phyloP scores from a whole-genome alignment of 2,329 filamentous ascomycete species.

The Beauveria pseudobassiana region DNA sequence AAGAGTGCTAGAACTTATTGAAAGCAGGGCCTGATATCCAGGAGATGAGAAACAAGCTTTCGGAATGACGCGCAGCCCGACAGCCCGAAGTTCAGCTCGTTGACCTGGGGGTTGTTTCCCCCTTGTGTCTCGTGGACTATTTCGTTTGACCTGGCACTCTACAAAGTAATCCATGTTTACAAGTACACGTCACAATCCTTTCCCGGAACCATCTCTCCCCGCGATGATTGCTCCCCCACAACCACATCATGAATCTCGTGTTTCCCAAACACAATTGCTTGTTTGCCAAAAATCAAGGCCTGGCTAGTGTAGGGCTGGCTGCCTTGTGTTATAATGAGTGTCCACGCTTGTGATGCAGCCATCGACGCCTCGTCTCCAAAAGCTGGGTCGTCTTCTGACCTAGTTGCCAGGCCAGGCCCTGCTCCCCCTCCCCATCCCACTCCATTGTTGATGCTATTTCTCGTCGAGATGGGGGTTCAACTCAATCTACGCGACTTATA shows the following conservation, averaged over 20 bases:
- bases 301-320: background rate
- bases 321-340: background rate
- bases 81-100: background rate
- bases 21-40: background rate
- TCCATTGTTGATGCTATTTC: background rate
- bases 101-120: background rate
- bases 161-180: too few relatives aligned
- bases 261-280: background rate
- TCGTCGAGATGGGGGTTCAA: too few relatives aligned
- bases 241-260: background rate
- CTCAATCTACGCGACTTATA: too few relatives aligned
- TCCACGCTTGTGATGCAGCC: background rate
- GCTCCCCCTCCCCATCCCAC: background rate
- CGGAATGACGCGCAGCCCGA: background rate
- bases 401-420: too few relatives aligned
- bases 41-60: background rate
- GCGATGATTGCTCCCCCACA: background rate
- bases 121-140: background rate
- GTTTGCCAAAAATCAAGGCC: background rate
- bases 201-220: background rate
- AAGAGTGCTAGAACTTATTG: background rate
- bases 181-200: background rate
- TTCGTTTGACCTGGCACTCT: too few relatives aligned
- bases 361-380: background rate
- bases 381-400: background rate